Percentiles rank a stretch among this genome's conserved stretches.
Conservation (phyloP, 2,329 filamentous ascomycete genomes). For the Claviceps cyperi region DNA sequence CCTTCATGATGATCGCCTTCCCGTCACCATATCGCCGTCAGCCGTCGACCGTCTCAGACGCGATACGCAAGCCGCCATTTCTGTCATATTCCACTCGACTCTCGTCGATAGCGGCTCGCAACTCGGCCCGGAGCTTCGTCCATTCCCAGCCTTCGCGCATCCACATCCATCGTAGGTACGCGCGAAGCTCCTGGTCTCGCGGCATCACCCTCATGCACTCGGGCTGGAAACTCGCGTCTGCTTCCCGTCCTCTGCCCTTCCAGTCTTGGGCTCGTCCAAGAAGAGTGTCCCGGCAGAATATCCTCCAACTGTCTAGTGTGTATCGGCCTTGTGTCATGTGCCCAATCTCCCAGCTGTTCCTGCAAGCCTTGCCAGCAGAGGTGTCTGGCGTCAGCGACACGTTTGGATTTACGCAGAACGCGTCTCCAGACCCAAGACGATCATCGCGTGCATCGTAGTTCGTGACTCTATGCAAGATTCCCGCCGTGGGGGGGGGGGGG, state of each 20-base stretch:
- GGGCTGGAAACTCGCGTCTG: conserved; percentile 46
- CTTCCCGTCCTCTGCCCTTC: conserved; percentile 40
- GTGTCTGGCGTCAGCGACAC: neutral
- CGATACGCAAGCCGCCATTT: conserved; percentile 30
- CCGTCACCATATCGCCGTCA: neutral
- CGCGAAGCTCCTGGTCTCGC: conserved; percentile 75
- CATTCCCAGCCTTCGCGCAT: conserved; percentile 72
- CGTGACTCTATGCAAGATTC: conserved; percentile 37
- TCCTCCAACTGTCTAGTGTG: conserved; percentile 79
- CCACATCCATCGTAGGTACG: conserved; percentile 85
- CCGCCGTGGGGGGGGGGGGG: conserved; percentile 50
- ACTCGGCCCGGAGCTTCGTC: conserved; percentile 33
- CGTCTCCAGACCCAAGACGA: conserved; percentile 8
- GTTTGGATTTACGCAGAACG: neutral
- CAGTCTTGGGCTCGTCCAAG: conserved; percentile 51
- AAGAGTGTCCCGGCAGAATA: conserved; percentile 74
- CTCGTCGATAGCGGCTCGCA: conserved; percentile 42
- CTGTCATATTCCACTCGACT: conserved; percentile 42
- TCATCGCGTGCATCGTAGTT: conserved; percentile 29
- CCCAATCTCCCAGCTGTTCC: conserved; percentile 63
- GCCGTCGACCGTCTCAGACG: conserved; percentile 10
- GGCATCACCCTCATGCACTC: conserved; percentile 86
- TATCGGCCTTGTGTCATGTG: conserved; percentile 74
- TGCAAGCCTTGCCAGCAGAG: conserved; percentile 5
- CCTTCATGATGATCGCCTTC: too few relatives aligned